phyloP scores from a whole-genome alignment of 2,329 filamentous ascomycete species.

The Talaromyces sp. region DNA sequence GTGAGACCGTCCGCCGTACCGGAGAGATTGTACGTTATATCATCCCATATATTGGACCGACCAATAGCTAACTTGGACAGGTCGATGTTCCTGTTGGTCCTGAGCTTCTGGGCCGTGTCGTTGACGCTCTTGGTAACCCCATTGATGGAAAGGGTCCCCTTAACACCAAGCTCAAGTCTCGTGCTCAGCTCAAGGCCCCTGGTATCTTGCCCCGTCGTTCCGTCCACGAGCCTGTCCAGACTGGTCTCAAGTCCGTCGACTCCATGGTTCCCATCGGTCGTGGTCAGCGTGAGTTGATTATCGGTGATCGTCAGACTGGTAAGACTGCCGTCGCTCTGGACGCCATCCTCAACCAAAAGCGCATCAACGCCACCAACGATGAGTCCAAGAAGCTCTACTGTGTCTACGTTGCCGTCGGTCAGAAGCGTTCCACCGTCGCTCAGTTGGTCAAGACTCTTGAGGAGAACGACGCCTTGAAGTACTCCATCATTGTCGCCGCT shows the following conservation, averaged over 20 bases:
- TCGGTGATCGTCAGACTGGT: slow-evolving; percentile 99
- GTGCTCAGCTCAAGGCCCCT: slow-evolving; percentile 98
- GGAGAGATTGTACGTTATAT: slow-evolving; percentile 83
- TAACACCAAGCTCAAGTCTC: slow-evolving; percentile 85
- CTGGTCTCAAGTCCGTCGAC: slow-evolving; percentile 97
- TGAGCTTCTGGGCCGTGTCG: slow-evolving; percentile 93
- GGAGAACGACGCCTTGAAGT: slow-evolving; percentile 99
- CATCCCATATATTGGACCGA: not conserved
- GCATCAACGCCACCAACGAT: slow-evolving; percentile 84
- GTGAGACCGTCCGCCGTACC: slow-evolving; percentile 99
- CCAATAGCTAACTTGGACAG: slow-evolving; percentile 45
- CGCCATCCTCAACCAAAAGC: slow-evolving; percentile 98
- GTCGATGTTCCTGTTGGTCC: slow-evolving; percentile 93
- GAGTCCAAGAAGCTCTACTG: slow-evolving; percentile 99
- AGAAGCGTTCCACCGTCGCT: slow-evolving; percentile 99
- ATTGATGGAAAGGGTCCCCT: slow-evolving; percentile 99
- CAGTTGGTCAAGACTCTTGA: slow-evolving; percentile 99
- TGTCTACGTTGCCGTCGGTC: slow-evolving; percentile 96
- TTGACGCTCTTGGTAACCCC: slow-evolving; percentile 97
- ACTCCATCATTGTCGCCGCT: slow-evolving; percentile 87
- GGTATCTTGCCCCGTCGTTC: slow-evolving; percentile 96
- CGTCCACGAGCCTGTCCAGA: slow-evolving; percentile 98
- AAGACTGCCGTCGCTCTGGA: slow-evolving; percentile 99
- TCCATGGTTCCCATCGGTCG: slow-evolving; percentile 99
- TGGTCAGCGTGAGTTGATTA: slow-evolving; percentile 99